Evolutionary conservation across 305 asterid species (phyloP).

Genomic region (Solanum hybrid): DNA sequence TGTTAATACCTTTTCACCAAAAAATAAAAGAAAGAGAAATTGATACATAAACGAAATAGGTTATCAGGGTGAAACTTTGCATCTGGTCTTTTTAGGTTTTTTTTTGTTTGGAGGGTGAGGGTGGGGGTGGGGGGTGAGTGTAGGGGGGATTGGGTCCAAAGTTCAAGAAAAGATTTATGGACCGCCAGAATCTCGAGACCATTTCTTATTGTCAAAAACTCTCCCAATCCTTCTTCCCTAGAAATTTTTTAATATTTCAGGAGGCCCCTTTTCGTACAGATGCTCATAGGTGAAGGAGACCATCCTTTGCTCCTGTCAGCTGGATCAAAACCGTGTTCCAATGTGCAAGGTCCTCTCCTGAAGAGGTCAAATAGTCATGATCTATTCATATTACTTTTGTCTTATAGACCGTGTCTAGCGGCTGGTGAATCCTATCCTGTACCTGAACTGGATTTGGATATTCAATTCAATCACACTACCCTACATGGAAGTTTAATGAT

Average conservation of each 20-base stretch:
- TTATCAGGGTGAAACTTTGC: neutral
- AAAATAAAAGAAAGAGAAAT: neutral
- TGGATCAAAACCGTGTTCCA: neutral
- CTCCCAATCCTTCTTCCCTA: neutral
- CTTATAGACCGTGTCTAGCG: neutral
- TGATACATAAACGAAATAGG: neutral
- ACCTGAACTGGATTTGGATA: neutral
- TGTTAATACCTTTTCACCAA: neutral
- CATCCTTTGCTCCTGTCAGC: neutral
- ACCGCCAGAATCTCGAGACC: neutral
- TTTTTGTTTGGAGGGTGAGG: neutral
- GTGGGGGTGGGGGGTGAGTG: neutral
- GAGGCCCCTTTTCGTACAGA: neutral
- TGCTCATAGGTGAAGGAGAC: neutral
- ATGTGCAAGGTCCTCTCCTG: neutral
- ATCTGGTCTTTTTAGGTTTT: neutral
- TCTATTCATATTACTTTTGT: neutral
- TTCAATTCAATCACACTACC: neutral
- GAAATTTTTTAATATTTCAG: neutral
- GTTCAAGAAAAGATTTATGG: neutral
- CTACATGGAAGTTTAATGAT: neutral
- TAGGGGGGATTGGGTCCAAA: neutral
- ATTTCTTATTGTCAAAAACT: neutral
- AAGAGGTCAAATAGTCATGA: neutral
- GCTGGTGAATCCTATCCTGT: neutral